Evolutionary conservation across 164 flowering plant species (phyloP), one percentile per base, ranked within the genome.

Genomic region (Chimonanthus salicifolius): DNA sequence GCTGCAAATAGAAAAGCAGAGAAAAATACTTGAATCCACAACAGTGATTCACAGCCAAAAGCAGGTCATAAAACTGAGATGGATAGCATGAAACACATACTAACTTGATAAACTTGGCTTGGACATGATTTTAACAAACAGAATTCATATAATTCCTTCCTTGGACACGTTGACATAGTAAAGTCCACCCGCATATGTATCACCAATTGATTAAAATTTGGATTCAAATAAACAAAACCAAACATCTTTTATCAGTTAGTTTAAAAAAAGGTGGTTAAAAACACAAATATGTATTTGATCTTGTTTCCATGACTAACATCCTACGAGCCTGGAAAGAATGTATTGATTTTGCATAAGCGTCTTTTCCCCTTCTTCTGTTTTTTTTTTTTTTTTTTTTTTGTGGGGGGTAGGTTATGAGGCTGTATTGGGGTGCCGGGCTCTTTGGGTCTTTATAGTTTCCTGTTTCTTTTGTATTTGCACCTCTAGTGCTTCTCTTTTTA

Each of bases 1-100:
- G 90, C 99, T 95, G 86, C 67, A 76, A 75, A 80, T 51, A 13
- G 49, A 47, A 67, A 49, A 74, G 46, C 72, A 33, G 73, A 45
- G 21, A 60, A 76, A 33, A 74, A 65, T 20, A 58, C 7, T 58
- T 13, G 64, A 58, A 75, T 43, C 3, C 11, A 16, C 18, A 71
- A n/a, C 0, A 7, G 47, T 46, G 45, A 9, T n/a, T 66, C 48
- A 68, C 11, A n/a, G 46, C 48, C 18, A 11, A 66, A 66, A 0
- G 44, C 4, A 33, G 47, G 49, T 9, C 18, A 44, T 44, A 45
- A 13, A 9, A 66, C 18, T 8, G 13, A 16, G 47, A 66, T 66
- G 45, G n/a, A 66, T n/a, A 9, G 15, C 68, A 62, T 8, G 11
- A 63, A 63, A 4, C 33, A 63, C 7, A 21, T 18, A 20, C 18